A percentile compares a stretch with the other conserved stretches of the same genome.
Conservation (phyloP, 495 filamentous ascomycete species). For the Talaromyces trachyspermus region DNA sequence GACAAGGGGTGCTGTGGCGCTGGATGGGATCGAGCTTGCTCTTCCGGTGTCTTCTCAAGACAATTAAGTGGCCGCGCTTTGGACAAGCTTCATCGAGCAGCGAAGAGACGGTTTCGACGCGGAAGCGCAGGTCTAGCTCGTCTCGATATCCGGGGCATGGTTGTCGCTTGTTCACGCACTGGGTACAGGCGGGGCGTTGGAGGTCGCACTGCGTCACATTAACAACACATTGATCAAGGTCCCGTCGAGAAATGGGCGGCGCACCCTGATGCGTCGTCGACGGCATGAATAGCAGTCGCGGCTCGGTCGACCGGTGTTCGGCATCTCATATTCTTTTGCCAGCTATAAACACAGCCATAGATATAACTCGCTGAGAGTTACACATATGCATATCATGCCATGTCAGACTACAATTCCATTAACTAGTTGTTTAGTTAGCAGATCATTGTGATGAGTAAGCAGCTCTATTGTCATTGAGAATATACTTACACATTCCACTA, state of each 20-base stretch:
- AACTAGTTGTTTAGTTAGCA: no score
- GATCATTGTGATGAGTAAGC: no score
- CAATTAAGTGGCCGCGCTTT: background rate
- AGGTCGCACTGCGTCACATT: constrained; percentile 1
- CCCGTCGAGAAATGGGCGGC: no score
- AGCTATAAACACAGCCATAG: no score
- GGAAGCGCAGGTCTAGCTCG: constrained; percentile 1
- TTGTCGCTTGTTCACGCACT: constrained; percentile 1
- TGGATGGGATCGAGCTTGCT: background rate
- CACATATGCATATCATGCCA: no score
- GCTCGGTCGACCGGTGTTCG: constrained; percentile 4
- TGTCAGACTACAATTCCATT: no score
- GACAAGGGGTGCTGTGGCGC: background rate
- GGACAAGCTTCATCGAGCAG: background rate
- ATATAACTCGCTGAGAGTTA: no score
- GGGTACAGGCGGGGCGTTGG: background rate
- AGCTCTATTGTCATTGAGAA: no score
- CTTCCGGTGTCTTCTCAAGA: background rate
- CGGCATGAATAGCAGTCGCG: constrained; percentile 6
- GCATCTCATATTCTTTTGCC: no score
- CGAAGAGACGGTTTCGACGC: background rate
- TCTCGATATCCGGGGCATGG: background rate
- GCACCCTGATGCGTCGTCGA: constrained; percentile 7
- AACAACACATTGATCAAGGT: background rate
- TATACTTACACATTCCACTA: no score